These are phyloP conservation scores for Epichloe hybrida DNA, from an alignment of 2,329 filamentous ascomycete species.

Conservation along the genomic window DNA sequence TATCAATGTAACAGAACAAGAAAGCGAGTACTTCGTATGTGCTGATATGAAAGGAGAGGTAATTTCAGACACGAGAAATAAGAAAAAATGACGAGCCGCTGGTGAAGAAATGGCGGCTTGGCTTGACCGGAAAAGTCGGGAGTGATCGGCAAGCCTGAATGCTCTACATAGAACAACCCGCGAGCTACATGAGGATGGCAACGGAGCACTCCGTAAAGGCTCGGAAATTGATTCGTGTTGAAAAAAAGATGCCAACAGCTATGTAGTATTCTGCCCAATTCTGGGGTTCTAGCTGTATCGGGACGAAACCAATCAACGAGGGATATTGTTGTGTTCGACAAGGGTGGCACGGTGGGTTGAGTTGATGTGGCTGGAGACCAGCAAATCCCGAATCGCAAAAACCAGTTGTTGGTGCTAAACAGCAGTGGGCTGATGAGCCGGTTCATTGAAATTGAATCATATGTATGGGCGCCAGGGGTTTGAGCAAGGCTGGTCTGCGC, in stretches of 20 bases:
- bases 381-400: no score
- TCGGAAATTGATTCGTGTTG: not conserved
- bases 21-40: no score
- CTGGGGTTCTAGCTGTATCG: not conserved
- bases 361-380: no score
- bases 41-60: no score
- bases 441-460: not conserved
- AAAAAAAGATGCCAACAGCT: not conserved
- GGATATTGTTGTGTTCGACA: no score
- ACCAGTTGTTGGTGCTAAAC: no score
- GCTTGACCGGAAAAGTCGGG: not conserved
- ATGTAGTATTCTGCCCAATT: not conserved
- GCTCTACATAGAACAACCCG: not conserved
- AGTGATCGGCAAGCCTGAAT: not conserved
- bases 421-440: not conserved
- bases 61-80: no score
- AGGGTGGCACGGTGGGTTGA: no score
- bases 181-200: not conserved
- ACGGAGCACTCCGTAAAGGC: no score
- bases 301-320: no score
- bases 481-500: not conserved
- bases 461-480: not conserved
- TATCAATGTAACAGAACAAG: not conserved
- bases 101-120: not conserved
- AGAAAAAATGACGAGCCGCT: not conserved